These are phyloP conservation scores for Aureobasidium sp. DNA, from an alignment of 2,329 filamentous ascomycete species.

Conservation along the genomic window DNA sequence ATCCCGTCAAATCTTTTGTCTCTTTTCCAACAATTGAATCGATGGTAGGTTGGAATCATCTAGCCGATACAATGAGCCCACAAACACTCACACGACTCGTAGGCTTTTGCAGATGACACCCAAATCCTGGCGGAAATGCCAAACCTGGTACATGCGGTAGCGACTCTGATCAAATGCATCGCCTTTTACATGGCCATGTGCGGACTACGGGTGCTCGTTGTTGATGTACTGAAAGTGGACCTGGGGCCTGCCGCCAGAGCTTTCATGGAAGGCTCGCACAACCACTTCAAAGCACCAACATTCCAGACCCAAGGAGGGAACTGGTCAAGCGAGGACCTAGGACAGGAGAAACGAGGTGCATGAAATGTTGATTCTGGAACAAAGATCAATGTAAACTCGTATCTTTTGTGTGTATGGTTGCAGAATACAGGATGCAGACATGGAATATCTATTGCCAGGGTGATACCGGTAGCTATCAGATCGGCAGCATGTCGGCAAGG, in stretches of 20 bases:
- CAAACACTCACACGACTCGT: not conserved
- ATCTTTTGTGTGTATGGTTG: not conserved
- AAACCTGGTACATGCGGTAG: not conserved
- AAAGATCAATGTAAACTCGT: not conserved
- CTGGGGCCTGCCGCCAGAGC: not conserved
- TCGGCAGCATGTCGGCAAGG: slow-evolving; percentile 2
- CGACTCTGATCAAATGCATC: not conserved
- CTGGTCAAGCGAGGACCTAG: not conserved
- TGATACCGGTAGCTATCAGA: not conserved
- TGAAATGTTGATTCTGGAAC: not conserved
- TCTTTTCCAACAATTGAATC: not conserved
- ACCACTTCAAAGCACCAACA: not conserved
- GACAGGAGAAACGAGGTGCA: not conserved
- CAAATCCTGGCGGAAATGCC: not conserved
- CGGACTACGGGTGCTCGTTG: not conserved
- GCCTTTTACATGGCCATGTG: not conserved
- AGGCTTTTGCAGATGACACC: not conserved
- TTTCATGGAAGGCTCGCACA: not conserved
- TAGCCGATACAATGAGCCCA: not conserved
- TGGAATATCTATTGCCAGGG: not conserved
- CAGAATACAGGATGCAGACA: not conserved
- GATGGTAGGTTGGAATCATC: not conserved
- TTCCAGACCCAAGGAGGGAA: not conserved
- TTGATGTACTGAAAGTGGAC: not conserved
- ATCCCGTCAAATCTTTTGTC: not conserved